Base-by-base conservation (phyloP, 169 alveolate genomes). In the Cryptosporidium andersoni region DNA sequence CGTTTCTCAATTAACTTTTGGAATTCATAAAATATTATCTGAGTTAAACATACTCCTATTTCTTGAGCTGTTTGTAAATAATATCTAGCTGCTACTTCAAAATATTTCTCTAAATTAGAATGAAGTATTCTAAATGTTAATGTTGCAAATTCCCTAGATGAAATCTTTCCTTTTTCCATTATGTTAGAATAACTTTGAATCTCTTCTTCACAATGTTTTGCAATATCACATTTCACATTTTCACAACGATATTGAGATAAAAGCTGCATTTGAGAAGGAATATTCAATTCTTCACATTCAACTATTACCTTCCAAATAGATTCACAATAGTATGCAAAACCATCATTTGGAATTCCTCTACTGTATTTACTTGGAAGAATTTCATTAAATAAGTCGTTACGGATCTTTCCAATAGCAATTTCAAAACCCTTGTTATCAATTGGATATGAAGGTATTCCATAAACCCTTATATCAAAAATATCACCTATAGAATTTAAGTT, bases 291-390 rank as follows among this genome's bases (percentile, higher is more conserved):
- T 48, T 74, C 64, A 11, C 85, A 74, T 1, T 74, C 48, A 7
- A 74, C 85, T 12, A 74, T 74, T 36, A 66, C 55, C 2, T 74
- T 89, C 92, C 92, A 89, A 39, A 89, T 68, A 4, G 81, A 51
- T 3, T 48, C 80, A 34, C 91, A 81, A 67, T 94, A 95, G 58
- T 81, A 89, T 14, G 91, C 93, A 85, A 92, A 92, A 45, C 97
- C 97, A 62, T 95, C 97, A 1, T 95, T 88, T 2, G 97, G 97
- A 16, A 95, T 92, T 47, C 64, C 55, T 65, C 96, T 81, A 2
- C 95, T 91, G 89, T 95, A 95, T 16, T 74, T 55, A 7, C 45
- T 16, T 56, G 85, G 85, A 5, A 74, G 62, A 47, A 60, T 74
- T 2, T 14, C 34, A 7, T 14, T n/a, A 11, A 25, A 3, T 0